A percentile compares a stretch with the other conserved stretches of the same genome.
phyloP scores from a whole-genome alignment of 2,329 filamentous ascomycete species.

The Ceratocystis huliohia region DNA sequence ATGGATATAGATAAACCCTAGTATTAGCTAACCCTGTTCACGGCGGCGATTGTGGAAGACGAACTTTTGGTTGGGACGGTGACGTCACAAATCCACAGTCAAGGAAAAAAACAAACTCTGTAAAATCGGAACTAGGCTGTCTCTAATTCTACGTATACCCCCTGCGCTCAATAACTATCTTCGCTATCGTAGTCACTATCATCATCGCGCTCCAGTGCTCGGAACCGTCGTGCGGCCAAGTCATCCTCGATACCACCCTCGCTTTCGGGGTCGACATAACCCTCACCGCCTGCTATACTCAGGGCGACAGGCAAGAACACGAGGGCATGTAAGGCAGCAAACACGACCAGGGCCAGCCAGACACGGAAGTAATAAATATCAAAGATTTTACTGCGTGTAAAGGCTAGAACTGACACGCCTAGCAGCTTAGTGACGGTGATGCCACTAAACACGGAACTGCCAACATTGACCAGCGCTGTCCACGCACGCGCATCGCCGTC shows the following conservation, averaged over 20 bases:
- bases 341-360: constrained; percentile 82
- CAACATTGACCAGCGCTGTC: constrained; percentile 89
- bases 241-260: constrained; percentile 86
- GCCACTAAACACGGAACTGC: constrained; percentile 84
- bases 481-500: constrained; percentile 71
- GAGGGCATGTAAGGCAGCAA: constrained; percentile 77
- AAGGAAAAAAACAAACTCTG: neutral
- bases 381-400: constrained; percentile 95
- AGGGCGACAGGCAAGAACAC: constrained; percentile 85
- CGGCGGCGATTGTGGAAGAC: too few species aligned
- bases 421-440: constrained; percentile 94
- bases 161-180: neutral
- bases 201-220: constrained; percentile 11
- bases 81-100: neutral
- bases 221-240: constrained; percentile 57
- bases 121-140: neutral
- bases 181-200: constrained; percentile 16
- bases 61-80: too few species aligned
- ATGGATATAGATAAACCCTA: neutral
- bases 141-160: neutral
- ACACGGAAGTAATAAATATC: constrained; percentile 99
- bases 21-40: neutral
- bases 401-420: constrained; percentile 82
- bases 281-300: constrained; percentile 71
- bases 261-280: constrained; percentile 76